phyloP scores from a whole-genome alignment of 2,329 filamentous ascomycete genomes.

The Cladosporium oxysporum region DNA sequence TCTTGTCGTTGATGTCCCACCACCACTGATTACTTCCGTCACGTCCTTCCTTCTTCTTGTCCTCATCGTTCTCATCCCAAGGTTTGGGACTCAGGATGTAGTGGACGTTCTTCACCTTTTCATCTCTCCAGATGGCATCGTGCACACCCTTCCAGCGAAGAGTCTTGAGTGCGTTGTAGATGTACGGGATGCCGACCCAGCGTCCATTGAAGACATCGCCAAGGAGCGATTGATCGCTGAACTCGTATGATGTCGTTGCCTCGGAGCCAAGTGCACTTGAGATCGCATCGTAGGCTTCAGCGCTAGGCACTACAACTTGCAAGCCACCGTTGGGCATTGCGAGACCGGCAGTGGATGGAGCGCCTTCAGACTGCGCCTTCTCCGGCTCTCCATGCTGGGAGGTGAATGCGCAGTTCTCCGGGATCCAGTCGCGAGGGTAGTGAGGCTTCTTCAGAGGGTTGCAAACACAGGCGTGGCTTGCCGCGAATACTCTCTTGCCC shows the following conservation, averaged over 20 bases:
- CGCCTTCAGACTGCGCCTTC: constrained; percentile 54
- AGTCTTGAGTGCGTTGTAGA: constrained; percentile 65
- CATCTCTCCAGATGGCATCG: constrained; percentile 61
- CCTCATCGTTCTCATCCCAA: constrained; percentile 57
- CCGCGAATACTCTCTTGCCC: constrained; percentile 72
- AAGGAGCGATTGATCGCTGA: constrained; percentile 61
- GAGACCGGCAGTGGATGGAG: constrained; percentile 52
- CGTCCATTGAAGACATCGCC: constrained; percentile 59
- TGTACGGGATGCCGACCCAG: constrained; percentile 61
- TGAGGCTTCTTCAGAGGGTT: constrained; percentile 77
- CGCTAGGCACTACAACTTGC: constrained; percentile 62
- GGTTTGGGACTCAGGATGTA: constrained; percentile 64
- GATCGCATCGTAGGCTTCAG: constrained; percentile 55
- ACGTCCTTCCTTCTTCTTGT: constrained; percentile 40
- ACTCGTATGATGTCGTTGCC: constrained; percentile 55
- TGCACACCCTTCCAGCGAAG: constrained; percentile 58
- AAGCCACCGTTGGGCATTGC: constrained; percentile 63
- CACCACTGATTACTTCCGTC: constrained; percentile 60
- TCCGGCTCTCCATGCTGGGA: constrained; percentile 55
- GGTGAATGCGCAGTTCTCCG: constrained; percentile 63
- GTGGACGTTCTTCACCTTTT: constrained; percentile 63
- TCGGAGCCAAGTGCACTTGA: constrained; percentile 48
- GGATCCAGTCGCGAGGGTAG: constrained; percentile 73
- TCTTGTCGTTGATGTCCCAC: constrained; percentile 55
- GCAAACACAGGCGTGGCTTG: constrained; percentile 81